Evolutionary conservation across 768 basidiomycete species (phyloP), one percentile per base, ranked within the genome.

Genomic region (Amanita phalloides): DNA sequence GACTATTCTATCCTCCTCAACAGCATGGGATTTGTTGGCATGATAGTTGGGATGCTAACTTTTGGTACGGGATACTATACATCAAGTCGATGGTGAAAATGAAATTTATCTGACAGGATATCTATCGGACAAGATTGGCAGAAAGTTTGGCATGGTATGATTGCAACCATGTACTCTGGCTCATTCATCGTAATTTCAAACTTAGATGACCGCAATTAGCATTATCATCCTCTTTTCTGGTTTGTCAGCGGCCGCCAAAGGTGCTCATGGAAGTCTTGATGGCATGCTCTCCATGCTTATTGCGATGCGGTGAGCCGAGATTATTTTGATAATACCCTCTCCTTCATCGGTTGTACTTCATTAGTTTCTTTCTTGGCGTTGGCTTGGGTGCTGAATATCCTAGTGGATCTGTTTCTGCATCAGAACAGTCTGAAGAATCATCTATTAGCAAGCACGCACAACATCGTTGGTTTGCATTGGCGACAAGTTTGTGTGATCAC

Each of bases 381-480:
- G 92, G 92, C 21, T 75, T 92, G 0, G 89, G 90, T 4, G 88
- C 87, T 4, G 88, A 90, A 64, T 94, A 94, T 57, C 93, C 93
- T 6, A 90, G 89, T 55, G 92, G 93, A 23, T 86, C 85, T 0
- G 89, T 92, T 13, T 87, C 90, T 4, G 86, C 85, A 6, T 85
- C 89, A 1, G 94, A 96, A 61, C 88, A 91, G 60, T 87, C 90
- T 2, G 94, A 96, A 64, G 86, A 89, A 63, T 72, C 78, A 7
- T 79, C 78, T 7, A 84, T 95, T 58, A 73, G 66, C 57, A 90
- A 88, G 67, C 81, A 81, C 49, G 76, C 86, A 4, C 93, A 91
- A 60, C 86, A 94, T 64, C 70, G 84, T 48, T 90, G 91, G 80
- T 85, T 96, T 61, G 82, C 86, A 4, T 75, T 90, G 26, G 89